Conservation (phyloP, 306 rosid genomes). For the Quercus robur region DNA sequence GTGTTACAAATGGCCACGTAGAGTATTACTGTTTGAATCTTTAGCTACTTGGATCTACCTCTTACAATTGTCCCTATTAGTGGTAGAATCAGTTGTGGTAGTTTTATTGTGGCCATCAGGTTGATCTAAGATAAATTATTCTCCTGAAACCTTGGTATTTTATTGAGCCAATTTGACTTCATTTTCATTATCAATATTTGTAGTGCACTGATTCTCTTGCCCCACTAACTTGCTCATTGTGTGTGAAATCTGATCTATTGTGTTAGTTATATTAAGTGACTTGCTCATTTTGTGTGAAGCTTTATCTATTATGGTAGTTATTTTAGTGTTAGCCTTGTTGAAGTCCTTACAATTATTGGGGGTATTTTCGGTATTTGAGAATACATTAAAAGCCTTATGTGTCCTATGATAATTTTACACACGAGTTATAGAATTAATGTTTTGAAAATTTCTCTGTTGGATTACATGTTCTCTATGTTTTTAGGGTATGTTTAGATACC, state of each 20-base stretch:
- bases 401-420: too few relatives aligned
- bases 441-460: too few relatives aligned
- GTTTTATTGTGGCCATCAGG: background rate
- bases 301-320: too few relatives aligned
- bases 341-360: too few relatives aligned
- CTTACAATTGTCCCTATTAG: background rate
- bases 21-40: background rate
- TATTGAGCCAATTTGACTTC: background rate
- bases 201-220: background rate
- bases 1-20: background rate
- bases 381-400: too few relatives aligned
- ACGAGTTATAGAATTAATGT: too few relatives aligned
- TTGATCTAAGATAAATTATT: background rate
- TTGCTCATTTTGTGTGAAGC: background rate
- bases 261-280: background rate
- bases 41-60: background rate
- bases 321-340: too few relatives aligned
- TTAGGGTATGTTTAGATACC: too few relatives aligned
- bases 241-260: too few relatives aligned
- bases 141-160: background rate
- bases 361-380: too few relatives aligned
- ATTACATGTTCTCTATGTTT: too few relatives aligned
- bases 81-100: background rate
- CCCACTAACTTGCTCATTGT: background rate
- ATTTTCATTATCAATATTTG: background rate